A percentile compares a stretch with the other conserved stretches of the same genome.
These are phyloP conservation scores for Epichloe brachyelytri DNA, from an alignment of 2,329 filamentous ascomycete species.

Conservation along the genomic window DNA sequence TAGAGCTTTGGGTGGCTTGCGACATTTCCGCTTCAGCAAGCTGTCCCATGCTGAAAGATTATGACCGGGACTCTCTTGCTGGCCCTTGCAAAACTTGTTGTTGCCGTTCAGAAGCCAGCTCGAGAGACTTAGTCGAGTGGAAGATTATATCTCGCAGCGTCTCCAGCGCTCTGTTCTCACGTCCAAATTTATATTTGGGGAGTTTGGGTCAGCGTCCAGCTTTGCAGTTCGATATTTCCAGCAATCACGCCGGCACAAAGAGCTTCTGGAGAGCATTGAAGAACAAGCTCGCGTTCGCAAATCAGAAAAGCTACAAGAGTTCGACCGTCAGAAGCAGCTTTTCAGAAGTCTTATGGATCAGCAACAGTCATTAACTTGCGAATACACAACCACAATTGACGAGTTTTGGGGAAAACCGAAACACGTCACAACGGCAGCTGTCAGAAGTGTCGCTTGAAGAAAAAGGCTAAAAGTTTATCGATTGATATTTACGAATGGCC, in stretches of 20 bases:
- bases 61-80: constrained; percentile 28
- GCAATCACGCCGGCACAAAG: constrained; percentile 20
- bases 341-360: constrained; percentile 7
- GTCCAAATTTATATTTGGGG: constrained; percentile 6
- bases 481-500: constrained; percentile 47
- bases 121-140: constrained; percentile 28
- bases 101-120: constrained; percentile 32
- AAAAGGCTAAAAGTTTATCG: constrained; percentile 21
- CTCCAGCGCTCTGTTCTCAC: not conserved
- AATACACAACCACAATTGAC: not conserved
- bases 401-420: not conserved
- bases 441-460: constrained; percentile 20
- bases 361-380: constrained; percentile 3
- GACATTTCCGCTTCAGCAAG: constrained; percentile 31
- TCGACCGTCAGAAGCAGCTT: constrained; percentile 1
- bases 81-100: constrained; percentile 29
- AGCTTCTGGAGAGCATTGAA: constrained; percentile 24
- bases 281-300: constrained; percentile 15
- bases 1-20: constrained; percentile 46
- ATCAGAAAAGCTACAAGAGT: constrained; percentile 7
- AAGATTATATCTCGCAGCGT: constrained; percentile 26
- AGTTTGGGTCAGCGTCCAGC: constrained; percentile 8
- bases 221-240: constrained; percentile 12
- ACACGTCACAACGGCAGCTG: constrained; percentile 15
- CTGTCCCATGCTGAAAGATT: constrained; percentile 31